These are phyloP conservation scores for Beta corolliflora DNA, from an alignment of 179 eudicot species.

Conservation along the genomic window DNA sequence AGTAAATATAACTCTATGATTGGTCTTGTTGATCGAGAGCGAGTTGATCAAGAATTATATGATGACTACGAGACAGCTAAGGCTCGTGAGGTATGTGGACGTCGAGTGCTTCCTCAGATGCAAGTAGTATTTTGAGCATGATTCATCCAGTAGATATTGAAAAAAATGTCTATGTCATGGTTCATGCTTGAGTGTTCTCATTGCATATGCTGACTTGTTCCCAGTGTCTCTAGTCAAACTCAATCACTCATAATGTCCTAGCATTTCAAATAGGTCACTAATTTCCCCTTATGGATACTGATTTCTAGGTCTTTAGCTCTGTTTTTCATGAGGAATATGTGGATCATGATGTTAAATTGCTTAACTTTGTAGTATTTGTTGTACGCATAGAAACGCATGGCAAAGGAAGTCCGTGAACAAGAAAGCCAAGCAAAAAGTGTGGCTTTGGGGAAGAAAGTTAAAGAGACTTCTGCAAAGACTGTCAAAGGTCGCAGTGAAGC, in stretches of 20 bases:
- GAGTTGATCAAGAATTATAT: conserved; percentile 80
- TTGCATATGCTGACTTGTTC: background rate
- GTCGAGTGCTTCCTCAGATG: conserved; percentile 5
- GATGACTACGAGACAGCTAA: conserved; percentile 87
- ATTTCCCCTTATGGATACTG: background rate
- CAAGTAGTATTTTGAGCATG: background rate
- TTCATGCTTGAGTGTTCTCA: conserved; percentile 4
- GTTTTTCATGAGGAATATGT: background rate
- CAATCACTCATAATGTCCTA: background rate
- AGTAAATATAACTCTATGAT: conserved; percentile 93
- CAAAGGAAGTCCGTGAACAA: conserved; percentile 85
- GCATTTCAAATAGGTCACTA: background rate
- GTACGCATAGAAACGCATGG: conserved; percentile 70
- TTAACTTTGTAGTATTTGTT: background rate
- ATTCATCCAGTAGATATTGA: background rate
- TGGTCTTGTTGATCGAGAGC: conserved; percentile 91
- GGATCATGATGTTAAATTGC: background rate
- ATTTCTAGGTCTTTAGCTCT: background rate
- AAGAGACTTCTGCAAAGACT: conserved; percentile 62
- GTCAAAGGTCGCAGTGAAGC: conserved; percentile 91
- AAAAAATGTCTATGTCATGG: background rate
- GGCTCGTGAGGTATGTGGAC: conserved; percentile 87
- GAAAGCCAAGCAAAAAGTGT: conserved; percentile 84
- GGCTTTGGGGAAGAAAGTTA: conserved; percentile 83
- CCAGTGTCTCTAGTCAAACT: background rate